A percentile compares a stretch with the other conserved stretches of the same genome.
These are phyloP conservation scores for Didymella arachidicola DNA, from an alignment of 2,329 filamentous ascomycete species.

Conservation along the genomic window DNA sequence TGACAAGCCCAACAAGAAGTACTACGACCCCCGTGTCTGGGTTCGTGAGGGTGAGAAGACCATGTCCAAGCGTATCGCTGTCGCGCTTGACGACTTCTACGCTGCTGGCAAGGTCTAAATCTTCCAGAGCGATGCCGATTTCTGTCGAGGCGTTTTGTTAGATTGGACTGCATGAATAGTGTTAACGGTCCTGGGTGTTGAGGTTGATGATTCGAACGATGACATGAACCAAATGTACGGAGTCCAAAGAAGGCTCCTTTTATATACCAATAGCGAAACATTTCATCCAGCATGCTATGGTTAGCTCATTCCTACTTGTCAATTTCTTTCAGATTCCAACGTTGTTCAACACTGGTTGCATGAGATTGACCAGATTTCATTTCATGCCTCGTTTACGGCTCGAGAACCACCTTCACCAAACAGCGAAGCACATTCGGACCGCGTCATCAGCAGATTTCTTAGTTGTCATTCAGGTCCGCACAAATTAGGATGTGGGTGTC, in stretches of 20 bases:
- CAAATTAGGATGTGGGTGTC: background rate
- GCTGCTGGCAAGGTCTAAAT: conserved; percentile 75
- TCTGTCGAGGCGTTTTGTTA: conserved; percentile 29
- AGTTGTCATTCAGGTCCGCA: background rate
- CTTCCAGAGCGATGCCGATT: background rate
- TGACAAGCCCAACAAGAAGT: conserved; percentile 99
- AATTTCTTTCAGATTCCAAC: background rate
- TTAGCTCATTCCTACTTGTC: background rate
- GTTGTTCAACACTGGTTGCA: too few species aligned
- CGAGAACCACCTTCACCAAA: background rate
- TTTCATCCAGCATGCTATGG: conserved; percentile 1
- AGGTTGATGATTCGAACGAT: conserved; percentile 21
- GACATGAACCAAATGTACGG: conserved; percentile 24
- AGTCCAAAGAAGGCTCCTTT: conserved; percentile 13
- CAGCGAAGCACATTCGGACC: background rate
- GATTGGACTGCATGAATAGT: conserved; percentile 19
- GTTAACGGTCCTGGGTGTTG: conserved; percentile 19
- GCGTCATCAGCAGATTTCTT: background rate
- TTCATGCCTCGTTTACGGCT: background rate
- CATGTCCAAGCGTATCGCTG: conserved; percentile 77
- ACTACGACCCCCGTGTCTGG: conserved; percentile 84
- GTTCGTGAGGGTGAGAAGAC: conserved; percentile 97
- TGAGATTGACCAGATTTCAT: background rate
- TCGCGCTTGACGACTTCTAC: conserved; percentile 92
- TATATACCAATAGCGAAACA: conserved; percentile 24